Base-by-base conservation (phyloP, 1,139 yeast genomes). In the Kodamaea fungicola region DNA sequence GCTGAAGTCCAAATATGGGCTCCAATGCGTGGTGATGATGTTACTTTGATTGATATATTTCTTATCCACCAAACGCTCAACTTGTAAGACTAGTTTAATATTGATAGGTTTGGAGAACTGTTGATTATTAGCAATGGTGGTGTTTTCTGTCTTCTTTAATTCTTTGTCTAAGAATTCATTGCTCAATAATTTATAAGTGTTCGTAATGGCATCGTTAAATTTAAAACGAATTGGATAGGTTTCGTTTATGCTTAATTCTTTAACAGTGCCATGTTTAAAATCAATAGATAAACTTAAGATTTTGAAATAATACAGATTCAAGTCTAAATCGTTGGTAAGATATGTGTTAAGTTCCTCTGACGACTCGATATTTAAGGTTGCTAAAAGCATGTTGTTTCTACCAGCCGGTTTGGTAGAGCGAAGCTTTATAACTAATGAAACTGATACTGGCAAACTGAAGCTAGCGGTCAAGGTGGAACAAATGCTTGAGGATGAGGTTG, bases 361-460 rank as follows among this genome's bases (percentile, higher is more conserved):
- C 1, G 77, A 62, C 40, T 76, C 80, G 16, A 83, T 59, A 39
- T 76, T 83, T 34, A 83, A 58, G 0, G 81, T 74, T 1, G 82
- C 73, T 12, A 80, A 56, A 3, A 80, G 52, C 16, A 71, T 57
- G 40, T 73, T 72, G 43, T 73, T 70, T 36, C 78, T 66, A 5
- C 81, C 80, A 1, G 77, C 79, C 2, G 85, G 69, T 55, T 75
- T 71, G 22, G 79, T 67, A 38, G 81, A 73, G 45, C 80, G 71
- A 30, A 83, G 61, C 42, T 78, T 67, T 46, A 83, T 69, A 30
- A 78, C 76, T 34, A 77, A 58, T 0, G 78, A 66, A 2, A 80
- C 72, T 21, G 66, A 63, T 1, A 76, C 73, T 1, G 76, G 71
- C 4, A 76, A 41, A 4, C 45, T 42, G 9, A 50, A 31, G 13